These are phyloP conservation scores for Aphanocladium album DNA, from an alignment of 2,329 filamentous ascomycete genomes.

Conservation along the genomic window DNA sequence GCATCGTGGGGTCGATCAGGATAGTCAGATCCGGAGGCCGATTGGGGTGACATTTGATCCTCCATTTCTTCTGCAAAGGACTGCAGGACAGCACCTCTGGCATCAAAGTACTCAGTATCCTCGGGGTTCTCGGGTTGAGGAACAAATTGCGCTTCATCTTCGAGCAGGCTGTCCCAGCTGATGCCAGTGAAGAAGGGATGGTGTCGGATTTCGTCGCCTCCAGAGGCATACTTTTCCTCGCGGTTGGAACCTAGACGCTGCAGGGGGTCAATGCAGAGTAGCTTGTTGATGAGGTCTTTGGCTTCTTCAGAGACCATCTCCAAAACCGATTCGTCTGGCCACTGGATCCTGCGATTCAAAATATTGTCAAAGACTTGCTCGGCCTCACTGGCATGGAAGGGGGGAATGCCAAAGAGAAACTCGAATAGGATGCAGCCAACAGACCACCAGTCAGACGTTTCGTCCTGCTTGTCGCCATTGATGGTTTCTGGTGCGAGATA, in stretches of 20 bases:
- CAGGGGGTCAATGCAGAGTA: conserved; percentile 79
- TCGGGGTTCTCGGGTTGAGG: conserved; percentile 90
- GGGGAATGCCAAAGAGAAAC: conserved; percentile 87
- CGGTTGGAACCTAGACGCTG: conserved; percentile 81
- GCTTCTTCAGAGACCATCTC: conserved; percentile 74
- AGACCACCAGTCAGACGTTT: conserved; percentile 99
- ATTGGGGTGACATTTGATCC: conserved; percentile 75
- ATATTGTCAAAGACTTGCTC: conserved; percentile 98
- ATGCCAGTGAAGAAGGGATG: conserved; percentile 86
- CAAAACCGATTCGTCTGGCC: conserved; percentile 79
- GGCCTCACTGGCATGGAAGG: conserved; percentile 84
- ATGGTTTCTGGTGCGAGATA: conserved; percentile 97
- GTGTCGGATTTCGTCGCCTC: conserved; percentile 83
- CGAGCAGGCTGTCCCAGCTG: conserved; percentile 85
- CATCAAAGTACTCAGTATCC: conserved; percentile 96
- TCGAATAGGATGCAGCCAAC: conserved; percentile 98
- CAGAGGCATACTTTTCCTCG: conserved; percentile 74
- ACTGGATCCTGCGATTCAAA: conserved; percentile 79
- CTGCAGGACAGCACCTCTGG: conserved; percentile 84
- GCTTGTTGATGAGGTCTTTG: conserved; percentile 87
- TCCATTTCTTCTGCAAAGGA: conserved; percentile 93
- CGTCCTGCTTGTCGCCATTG: conserved; percentile 89
- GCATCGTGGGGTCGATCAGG: conserved; percentile 90
- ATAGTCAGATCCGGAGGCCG: conserved; percentile 68
- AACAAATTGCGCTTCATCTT: conserved; percentile 94